Percentiles rank a stretch among this genome's conserved stretches.
Evolutionary conservation across 73 alveolate species (phyloP).

Genomic region (Uronychia binucleata): DNA sequence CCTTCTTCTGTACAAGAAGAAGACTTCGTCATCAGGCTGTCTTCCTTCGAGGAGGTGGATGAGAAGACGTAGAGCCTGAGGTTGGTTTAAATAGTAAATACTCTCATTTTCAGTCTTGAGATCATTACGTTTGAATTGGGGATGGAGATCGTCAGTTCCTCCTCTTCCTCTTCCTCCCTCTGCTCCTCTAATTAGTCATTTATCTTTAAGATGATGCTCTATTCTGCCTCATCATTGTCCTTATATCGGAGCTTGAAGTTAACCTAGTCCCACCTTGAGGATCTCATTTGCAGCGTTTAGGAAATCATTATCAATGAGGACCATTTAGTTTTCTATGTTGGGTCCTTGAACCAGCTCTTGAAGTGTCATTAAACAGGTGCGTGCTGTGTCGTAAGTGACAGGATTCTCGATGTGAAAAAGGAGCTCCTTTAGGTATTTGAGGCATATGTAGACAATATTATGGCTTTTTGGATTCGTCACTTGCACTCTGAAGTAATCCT

Average conservation of each 20-base stretch:
- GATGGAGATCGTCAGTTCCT: neutral
- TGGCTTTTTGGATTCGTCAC: neutral
- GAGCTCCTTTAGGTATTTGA: slow-evolving; percentile 1
- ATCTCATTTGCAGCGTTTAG: neutral
- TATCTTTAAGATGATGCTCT: neutral
- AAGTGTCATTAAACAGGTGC: neutral
- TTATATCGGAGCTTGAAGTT: neutral
- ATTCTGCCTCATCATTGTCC: neutral
- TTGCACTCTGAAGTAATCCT: slow-evolving; percentile 10
- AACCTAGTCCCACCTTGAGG: neutral
- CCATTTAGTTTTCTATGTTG: neutral
- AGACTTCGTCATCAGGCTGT: neutral
- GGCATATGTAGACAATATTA: neutral
- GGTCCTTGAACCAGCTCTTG: slow-evolving; percentile 33
- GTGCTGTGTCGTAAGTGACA: slow-evolving; percentile 13
- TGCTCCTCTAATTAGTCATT: neutral
- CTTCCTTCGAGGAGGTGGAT: slow-evolving; percentile 14
- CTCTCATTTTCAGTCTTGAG: neutral
- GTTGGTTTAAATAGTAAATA: neutral
- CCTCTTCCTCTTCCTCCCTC: neutral
- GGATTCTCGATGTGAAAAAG: slow-evolving; percentile 3
- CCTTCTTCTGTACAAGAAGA: slow-evolving; percentile 5
- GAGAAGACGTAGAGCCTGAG: neutral
- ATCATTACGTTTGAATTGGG: slow-evolving; percentile 1
- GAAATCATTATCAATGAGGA: neutral